These are phyloP conservation scores for Psidium friedrichsthalianum DNA, from an alignment of 345 rosid species.

Conservation along the genomic window DNA sequence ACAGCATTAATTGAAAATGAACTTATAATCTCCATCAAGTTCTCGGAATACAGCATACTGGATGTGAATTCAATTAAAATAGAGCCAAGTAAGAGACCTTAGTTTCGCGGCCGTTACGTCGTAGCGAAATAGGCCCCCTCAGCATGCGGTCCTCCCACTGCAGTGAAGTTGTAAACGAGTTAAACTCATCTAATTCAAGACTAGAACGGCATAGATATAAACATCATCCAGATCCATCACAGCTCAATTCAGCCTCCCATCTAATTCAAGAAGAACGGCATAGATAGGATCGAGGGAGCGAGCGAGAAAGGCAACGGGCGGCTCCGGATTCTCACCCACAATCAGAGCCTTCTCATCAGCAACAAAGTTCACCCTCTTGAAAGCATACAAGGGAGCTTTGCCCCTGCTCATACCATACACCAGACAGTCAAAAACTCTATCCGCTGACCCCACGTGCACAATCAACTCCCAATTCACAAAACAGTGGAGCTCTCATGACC, in stretches of 20 bases:
- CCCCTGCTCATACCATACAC: conserved; percentile 21
- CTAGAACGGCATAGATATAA: background rate
- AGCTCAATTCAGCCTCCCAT: too few species aligned
- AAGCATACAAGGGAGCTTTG: conserved; percentile 70
- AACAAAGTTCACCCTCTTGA: conserved; percentile 32
- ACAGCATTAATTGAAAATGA: background rate
- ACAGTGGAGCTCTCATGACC: background rate
- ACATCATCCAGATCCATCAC: background rate
- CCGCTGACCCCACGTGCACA: background rate
- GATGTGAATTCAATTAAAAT: background rate
- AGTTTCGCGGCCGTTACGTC: conserved; percentile 94
- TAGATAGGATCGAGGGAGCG: too few species aligned
- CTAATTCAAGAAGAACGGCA: too few species aligned
- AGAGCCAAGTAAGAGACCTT: conserved; percentile 31
- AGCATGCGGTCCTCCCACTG: conserved; percentile 96
- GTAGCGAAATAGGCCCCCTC: conserved; percentile 90
- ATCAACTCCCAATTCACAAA: background rate
- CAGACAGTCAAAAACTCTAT: background rate
- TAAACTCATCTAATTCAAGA: background rate
- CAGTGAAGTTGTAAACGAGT: conserved; percentile 4
- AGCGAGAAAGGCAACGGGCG: conserved; percentile 59
- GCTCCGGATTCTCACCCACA: conserved; percentile 18
- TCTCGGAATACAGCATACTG: background rate
- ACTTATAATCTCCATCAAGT: background rate
- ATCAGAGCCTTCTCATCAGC: conserved; percentile 8